Conservation (phyloP, 257 asterid genomes). For the Agastache rugosa region DNA sequence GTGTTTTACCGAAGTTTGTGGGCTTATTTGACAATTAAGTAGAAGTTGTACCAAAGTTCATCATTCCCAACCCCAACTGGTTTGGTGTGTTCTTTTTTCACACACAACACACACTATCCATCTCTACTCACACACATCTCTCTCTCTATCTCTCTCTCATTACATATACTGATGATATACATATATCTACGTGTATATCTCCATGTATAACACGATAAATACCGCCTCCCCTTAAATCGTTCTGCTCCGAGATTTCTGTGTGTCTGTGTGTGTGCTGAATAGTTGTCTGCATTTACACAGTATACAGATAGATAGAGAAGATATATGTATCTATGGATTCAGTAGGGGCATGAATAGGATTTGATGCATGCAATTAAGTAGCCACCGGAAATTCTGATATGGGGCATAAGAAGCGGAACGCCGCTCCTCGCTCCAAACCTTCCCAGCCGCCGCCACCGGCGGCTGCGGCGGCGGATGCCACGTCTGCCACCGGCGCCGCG, state of each 20-base stretch:
- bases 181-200: not conserved
- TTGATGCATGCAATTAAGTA: conserved; percentile 49
- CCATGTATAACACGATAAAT: too few relatives aligned
- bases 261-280: conserved; percentile 1
- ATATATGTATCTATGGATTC: conserved; percentile 26
- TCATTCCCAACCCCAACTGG: conserved; percentile 26
- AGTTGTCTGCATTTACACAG: conserved; percentile 1
- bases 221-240: conserved; percentile 34
- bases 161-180: not conserved
- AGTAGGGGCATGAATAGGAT: conserved; percentile 13
- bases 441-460: conserved; percentile 25
- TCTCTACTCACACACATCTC: conserved; percentile 5
- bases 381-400: conserved; percentile 37
- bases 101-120: conserved; percentile 30
- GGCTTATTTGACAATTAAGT: not conserved
- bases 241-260: conserved; percentile 17
- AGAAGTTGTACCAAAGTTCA: not conserved
- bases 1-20: not conserved
- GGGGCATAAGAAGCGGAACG: conserved; percentile 58
- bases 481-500: not conserved
- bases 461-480: conserved; percentile 27
- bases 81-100: conserved; percentile 36
- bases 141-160: conserved; percentile 9
- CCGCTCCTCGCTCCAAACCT: conserved; percentile 56
- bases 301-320: not conserved